Percentiles rank a stretch among this genome's conserved stretches.
Conservation (phyloP, 2,329 filamentous ascomycete species). For the Pseudogymnoascus sp. region DNA sequence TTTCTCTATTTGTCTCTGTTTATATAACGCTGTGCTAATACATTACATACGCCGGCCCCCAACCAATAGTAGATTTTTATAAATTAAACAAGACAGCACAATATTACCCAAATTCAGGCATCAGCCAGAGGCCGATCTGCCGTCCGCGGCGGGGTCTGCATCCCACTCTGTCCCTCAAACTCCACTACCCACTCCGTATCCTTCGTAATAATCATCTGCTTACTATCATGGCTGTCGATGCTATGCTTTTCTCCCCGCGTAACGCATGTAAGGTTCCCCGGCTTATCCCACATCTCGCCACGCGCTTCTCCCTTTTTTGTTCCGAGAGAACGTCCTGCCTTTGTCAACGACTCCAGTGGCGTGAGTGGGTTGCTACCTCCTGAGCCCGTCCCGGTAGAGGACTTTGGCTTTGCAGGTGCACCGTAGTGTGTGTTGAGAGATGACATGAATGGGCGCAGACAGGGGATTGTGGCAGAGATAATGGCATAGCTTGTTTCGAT, state of each 20-base stretch:
- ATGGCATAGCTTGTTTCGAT: slow-evolving; percentile 34
- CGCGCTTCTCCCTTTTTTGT: not conserved
- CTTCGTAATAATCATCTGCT: slow-evolving; percentile 16
- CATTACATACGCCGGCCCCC: not conserved
- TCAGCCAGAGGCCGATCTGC: not conserved
- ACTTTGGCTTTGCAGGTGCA: slow-evolving; percentile 13
- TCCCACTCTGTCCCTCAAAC: not conserved
- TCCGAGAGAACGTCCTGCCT: not conserved
- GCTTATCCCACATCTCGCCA: not conserved
- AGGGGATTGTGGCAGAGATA: slow-evolving; percentile 34
- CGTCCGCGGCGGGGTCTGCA: not conserved
- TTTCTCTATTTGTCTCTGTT: not conserved
- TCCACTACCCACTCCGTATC: slow-evolving; percentile 19
- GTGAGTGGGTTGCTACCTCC: not conserved
- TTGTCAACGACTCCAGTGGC: not conserved
- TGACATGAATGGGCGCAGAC: slow-evolving; percentile 36
- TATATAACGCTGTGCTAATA: not conserved
- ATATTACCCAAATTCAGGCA: not conserved
- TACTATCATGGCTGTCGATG: slow-evolving; percentile 15
- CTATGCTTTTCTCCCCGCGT: slow-evolving; percentile 9
- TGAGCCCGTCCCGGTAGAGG: not conserved
- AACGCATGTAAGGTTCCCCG: not conserved
- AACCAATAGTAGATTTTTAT: not conserved
- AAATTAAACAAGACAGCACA: not conserved
- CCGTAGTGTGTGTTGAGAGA: slow-evolving; percentile 29